Base-by-base conservation (phyloP, 106 monocot species). In the Allium cepa region DNA sequence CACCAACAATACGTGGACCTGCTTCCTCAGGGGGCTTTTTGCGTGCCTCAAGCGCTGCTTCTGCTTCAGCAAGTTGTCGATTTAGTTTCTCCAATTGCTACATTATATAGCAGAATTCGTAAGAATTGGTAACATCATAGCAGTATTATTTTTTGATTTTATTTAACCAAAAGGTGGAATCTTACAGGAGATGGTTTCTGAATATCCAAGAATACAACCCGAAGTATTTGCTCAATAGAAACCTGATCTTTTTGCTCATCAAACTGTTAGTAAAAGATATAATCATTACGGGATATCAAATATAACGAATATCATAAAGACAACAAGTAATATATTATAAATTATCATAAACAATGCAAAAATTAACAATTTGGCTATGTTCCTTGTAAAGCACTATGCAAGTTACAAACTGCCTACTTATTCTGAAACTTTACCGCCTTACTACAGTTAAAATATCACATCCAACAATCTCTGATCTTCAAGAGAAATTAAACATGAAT, bases 51-150 rank as follows among this genome's bases (percentile, higher is more conserved):
- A 91, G 69, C 15, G 91, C 84, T 60, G 91, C 87, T 61, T 91
- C 91, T 27, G 91, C 68, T 56, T 91, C 91, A 49, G 91, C 87
- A 36, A 91, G 75, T 56, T 86, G 83, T 47, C 78, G 80, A 55
- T 87, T 91, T 48, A 91, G 67, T 71, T 87, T 91, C 4, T 91
- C 91, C 79, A 91, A 62, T 81, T 87, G 80, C 91, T 91, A 68
- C 65, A 72, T 36, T 12, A 68, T 48, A 26, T 3, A 66, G 26
- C 13, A 66, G 50, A 51, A 11, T n/a, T 45, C n/a, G 46, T 13
- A 63, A 47, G 68, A 14, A 62, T 28, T 26, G 3, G 47, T 28
- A 26, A 76, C 49, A 63, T 60, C 18, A 64, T 48, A 15, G 11
- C 47, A n/a, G 57, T 56, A 17, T 55, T 14, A 28, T 49, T 26